Base-by-base conservation (phyloP, 73 alveolate species). In the Effrenium voratum region DNA sequence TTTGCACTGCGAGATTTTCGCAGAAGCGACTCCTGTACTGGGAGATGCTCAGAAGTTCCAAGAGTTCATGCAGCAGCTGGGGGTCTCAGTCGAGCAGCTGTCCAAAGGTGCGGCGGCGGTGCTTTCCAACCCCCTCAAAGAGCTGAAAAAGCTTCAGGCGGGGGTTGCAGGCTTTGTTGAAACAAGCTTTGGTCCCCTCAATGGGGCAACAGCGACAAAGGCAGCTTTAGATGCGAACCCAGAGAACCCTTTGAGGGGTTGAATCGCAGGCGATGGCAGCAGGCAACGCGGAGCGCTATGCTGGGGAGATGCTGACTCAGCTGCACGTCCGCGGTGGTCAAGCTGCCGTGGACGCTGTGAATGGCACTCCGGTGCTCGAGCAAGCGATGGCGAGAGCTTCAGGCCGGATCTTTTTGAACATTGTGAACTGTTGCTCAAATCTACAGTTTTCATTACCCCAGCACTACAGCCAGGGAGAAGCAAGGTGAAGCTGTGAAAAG, bases 261-360 rank as follows among this genome's bases (percentile, higher is more conserved):
- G n/a, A n/a, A n/a, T n/a, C n/a, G n/a, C n/a, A n/a, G n/a, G 81
- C 50, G 3, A 24, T 46, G 28, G 96, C 96, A 2, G 55, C 86
- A 5, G 96, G 96, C 52, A 46, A 90, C 52, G n/a, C 70, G 13
- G 96, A 68, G 59, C 75, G 50, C 44, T 75, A 63, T 68, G 96
- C 96, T 5, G 86, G 32, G 87, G 76, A 90, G 55, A 45, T 90
- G 44, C 73, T 90, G 41, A 46, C 44, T 45, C 66, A 45, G 8
- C 19, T 52, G 63, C 63, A 52, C 63, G 19, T 12, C 19, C 63
- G 19, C 8, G 63, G 63, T 52, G 63, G 63, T 52, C 63, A 52
- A 52, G 63, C 63, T 52, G 63, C 63, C 19, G 63, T 52, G 63
- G 63, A 52, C 19, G 63, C 8, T 52, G n/a, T n/a, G n/a, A n/a